Evolutionary conservation across 495 filamentous ascomycete species (phyloP).

Genomic region (Geopyxis carbonaria): DNA sequence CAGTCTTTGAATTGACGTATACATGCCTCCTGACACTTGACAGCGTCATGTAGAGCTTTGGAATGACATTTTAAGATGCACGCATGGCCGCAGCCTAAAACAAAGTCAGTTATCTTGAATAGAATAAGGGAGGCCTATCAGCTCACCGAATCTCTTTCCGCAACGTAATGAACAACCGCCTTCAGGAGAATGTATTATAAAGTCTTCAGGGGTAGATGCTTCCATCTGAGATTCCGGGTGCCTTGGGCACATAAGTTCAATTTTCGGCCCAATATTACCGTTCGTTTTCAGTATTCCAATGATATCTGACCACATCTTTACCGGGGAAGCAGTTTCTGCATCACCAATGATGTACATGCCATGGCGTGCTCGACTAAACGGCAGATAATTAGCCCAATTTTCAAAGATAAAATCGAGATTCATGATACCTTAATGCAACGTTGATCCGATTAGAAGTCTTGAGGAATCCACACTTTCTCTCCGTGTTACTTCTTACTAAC

Average conservation of each 20-base stretch:
- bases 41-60: constrained; percentile 39
- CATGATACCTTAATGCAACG: constrained; percentile 46
- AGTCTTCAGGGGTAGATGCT: constrained; percentile 45
- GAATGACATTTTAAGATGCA: constrained; percentile 60
- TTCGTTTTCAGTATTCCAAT: constrained; percentile 34
- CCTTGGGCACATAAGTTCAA: constrained; percentile 49
- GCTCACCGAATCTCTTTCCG: constrained; percentile 28
- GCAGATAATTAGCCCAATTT: constrained; percentile 5
- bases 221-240: constrained; percentile 43
- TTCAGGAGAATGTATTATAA: constrained; percentile 44
- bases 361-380: constrained; percentile 46
- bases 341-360: constrained; percentile 82
- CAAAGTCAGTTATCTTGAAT: neutral
- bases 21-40: constrained; percentile 24
- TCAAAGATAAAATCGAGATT: neutral
- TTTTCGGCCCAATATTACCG: constrained; percentile 34
- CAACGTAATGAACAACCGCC: constrained; percentile 52
- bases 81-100: constrained; percentile 44
- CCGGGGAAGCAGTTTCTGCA: constrained; percentile 42
- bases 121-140: neutral
- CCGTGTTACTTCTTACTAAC: constrained; percentile 53
- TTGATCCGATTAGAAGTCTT: constrained; percentile 65
- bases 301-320: constrained; percentile 57
- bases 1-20: constrained; percentile 31
- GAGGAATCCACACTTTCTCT: constrained; percentile 53